phyloP scores from a whole-genome alignment of 805 yeast genomes.

The Yarrowia porcina region DNA sequence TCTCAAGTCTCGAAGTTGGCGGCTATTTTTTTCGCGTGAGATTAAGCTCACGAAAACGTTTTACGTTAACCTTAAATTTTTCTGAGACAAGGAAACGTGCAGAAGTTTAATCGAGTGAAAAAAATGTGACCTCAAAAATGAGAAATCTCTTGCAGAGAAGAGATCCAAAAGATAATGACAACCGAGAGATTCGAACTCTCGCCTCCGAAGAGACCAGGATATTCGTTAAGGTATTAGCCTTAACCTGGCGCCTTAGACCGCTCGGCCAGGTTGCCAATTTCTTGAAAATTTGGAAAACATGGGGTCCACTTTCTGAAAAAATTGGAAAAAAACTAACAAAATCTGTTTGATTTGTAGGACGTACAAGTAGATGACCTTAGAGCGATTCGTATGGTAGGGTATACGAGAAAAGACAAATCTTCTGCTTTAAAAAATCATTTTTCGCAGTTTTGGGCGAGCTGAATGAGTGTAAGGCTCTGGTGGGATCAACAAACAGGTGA shows the following conservation, averaged over 20 bases:
- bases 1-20: too few relatives aligned
- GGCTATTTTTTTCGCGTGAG: not conserved
- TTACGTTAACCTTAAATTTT: not conserved
- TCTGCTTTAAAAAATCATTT: too few relatives aligned
- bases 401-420: too few relatives aligned
- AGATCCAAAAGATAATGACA: not conserved
- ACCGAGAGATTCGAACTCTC: constrained; percentile 24
- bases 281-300: not conserved
- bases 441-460: too few relatives aligned
- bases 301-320: not conserved
- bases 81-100: not conserved
- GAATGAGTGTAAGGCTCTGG: too few relatives aligned
- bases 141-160: too few relatives aligned
- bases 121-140: not conserved
- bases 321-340: not conserved
- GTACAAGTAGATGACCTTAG: too few relatives aligned
- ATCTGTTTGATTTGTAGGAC: too few relatives aligned
- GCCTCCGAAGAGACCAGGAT: constrained; percentile 25
- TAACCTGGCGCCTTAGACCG: constrained; percentile 27
- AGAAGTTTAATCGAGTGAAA: not conserved
- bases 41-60: not conserved
- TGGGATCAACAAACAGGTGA: too few relatives aligned
- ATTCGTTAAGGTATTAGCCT: constrained; percentile 21
- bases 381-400: too few relatives aligned
- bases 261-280: constrained; percentile 25